A percentile compares a stretch with the other conserved stretches of the same genome.
Evolutionary conservation across 106 monocot genomes (phyloP).

Genomic region (Gastrodia elata): DNA sequence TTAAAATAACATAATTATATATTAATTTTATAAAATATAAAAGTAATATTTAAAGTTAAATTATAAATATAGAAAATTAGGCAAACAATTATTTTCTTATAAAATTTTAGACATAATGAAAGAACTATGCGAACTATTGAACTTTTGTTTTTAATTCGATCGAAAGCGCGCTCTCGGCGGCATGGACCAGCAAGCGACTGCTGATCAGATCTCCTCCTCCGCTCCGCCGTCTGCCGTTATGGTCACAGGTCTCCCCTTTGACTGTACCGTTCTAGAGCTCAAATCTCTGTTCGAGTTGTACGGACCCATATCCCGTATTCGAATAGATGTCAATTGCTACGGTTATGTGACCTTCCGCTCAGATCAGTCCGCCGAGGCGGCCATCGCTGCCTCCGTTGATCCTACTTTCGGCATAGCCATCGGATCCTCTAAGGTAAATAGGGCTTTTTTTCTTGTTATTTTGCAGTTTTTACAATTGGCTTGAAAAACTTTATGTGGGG

Average conservation of each 20-base stretch:
- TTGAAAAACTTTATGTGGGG: too few species aligned
- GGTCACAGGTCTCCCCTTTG: constrained; percentile 52
- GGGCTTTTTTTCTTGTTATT: too few species aligned
- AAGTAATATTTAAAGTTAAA: too few species aligned
- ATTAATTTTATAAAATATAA: too few species aligned
- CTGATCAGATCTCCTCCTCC: constrained; percentile 17
- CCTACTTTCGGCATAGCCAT: constrained; percentile 41
- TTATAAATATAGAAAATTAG: too few species aligned
- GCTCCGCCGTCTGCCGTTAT: constrained; percentile 36
- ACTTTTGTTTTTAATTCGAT: too few species aligned
- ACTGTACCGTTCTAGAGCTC: constrained; percentile 74
- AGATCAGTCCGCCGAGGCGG: constrained; percentile 33
- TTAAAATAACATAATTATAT: too few species aligned
- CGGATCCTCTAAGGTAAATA: constrained; percentile 36
- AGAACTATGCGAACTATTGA: too few species aligned
- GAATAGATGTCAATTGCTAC: constrained; percentile 37
- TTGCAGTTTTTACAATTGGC: too few species aligned
- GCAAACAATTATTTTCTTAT: too few species aligned
- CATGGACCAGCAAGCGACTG: background rate
- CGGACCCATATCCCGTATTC: constrained; percentile 65
- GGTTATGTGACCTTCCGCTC: constrained; percentile 71
- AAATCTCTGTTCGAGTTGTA: constrained; percentile 74
- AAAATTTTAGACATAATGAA: too few species aligned
- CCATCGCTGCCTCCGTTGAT: constrained; percentile 50
- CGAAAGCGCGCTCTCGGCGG: too few species aligned